Base-by-base conservation (phyloP, 495 filamentous ascomycete genomes). In the Darksidea phi region DNA sequence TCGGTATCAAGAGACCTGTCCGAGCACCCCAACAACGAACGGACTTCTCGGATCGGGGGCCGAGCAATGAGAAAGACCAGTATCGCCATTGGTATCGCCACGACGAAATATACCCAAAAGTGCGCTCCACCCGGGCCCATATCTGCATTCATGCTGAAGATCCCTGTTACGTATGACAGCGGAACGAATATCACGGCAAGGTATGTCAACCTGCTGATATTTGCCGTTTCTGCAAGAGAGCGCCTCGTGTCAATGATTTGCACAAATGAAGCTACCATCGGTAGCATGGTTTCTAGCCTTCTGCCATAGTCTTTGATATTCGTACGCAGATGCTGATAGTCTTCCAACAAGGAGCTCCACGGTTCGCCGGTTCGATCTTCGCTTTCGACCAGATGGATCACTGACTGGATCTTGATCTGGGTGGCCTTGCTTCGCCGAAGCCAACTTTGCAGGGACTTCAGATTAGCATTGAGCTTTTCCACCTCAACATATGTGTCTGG, bases 171-270 rank as follows among this genome's bases (percentile, higher is more conserved):
- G 50, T 67, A 76, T 0, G 63, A 69, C 48, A 73, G 54, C 37
- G 73, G 74, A 13, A 77, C 65, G 47, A 77, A 77, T 5, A 76
- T 43, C 17, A 76, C 55, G 3, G 73, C 72, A 6, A 76, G 65
- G 32, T 66, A 55, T 8, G 75, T 76, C 42, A 76, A 46, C 17
- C 72, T 63, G 13, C 55, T 72, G 20, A 76, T 71, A 45, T 74
- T 71, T 24, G 67, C 59, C 23, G 74, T 59, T 49, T 75, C 72
- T 8, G 54, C 64, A 11, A 67, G 58, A 8, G 68, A 55, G 28
- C 45, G 53, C n/a, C 55, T 34, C 7, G 38, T 63, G 41, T 75
- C 73, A 1, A 60, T 49, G 45, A 75, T 59, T 41, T 74, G 72
- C 2, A 75, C 54, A 25, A 72, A 48, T 1, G 70, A 67, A 13